Evolutionary conservation across 1,284 basidiomycete species (phyloP).

Genomic region (Apiotrichum siamense): DNA sequence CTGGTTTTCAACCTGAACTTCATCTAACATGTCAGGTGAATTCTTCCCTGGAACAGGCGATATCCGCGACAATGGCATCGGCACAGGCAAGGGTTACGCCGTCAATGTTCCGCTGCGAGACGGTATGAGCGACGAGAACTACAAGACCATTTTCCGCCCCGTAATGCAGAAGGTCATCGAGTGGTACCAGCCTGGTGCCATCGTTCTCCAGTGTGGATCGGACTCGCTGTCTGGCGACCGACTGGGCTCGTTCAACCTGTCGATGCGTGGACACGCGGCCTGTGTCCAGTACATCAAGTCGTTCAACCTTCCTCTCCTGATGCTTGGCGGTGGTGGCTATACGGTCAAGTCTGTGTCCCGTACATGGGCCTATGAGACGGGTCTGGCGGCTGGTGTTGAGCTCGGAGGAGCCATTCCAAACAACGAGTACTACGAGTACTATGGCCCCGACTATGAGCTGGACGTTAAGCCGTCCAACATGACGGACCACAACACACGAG

Average conservation of each 20-base stretch:
- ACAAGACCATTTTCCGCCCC: conserved; percentile 92
- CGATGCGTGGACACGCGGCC: conserved; percentile 96
- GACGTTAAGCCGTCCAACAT: conserved; percentile 94
- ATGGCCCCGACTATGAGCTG: conserved; percentile 95
- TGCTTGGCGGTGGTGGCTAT: conserved; percentile 96
- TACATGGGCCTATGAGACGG: conserved; percentile 98
- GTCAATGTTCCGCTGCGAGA: conserved; percentile 94
- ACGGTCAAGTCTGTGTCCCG: conserved; percentile 97
- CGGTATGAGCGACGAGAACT: conserved; percentile 92
- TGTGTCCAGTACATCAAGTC: conserved; percentile 97
- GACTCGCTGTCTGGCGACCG: conserved; percentile 97
- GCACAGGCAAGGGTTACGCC: conserved; percentile 87
- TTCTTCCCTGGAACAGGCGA: conserved; percentile 99
- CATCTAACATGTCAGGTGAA: conserved; percentile 43
- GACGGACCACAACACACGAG: conserved; percentile 88
- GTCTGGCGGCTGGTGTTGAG: conserved; percentile 90
- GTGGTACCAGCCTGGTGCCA: conserved; percentile 88
- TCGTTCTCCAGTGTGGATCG: conserved; percentile 97
- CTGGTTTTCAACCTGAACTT: background rate
- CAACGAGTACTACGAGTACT: conserved; percentile 99
- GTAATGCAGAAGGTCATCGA: conserved; percentile 95
- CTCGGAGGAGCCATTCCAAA: conserved; percentile 85
- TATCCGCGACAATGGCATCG: conserved; percentile 83
- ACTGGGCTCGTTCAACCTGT: conserved; percentile 91
- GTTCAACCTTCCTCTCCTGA: conserved; percentile 84